These are phyloP conservation scores for Salvia splendens DNA, from an alignment of 257 asterid species.

Conservation along the genomic window DNA sequence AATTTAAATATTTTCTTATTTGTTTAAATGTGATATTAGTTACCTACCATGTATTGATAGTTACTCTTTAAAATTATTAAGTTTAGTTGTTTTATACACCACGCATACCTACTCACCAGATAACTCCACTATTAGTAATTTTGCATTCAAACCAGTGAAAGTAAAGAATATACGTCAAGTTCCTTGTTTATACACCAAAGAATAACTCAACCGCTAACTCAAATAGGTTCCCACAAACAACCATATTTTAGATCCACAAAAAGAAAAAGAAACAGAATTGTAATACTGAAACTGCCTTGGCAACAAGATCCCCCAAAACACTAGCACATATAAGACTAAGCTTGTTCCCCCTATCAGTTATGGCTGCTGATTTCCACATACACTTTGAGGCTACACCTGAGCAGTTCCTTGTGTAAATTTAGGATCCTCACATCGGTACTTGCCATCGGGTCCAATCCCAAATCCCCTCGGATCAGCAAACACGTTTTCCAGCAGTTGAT, in stretches of 20 bases:
- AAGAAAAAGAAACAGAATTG: slow-evolving; percentile 24
- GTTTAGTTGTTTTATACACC: too few species aligned
- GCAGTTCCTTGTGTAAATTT: slow-evolving; percentile 97
- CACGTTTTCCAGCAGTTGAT: slow-evolving; percentile 87
- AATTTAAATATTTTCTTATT: too few species aligned
- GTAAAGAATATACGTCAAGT: background rate
- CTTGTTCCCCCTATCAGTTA: slow-evolving; percentile 1
- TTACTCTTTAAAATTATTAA: too few species aligned
- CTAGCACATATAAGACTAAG: slow-evolving; percentile 24
- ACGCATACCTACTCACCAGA: too few species aligned
- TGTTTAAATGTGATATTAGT: too few species aligned
- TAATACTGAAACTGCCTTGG: slow-evolving; percentile 31
- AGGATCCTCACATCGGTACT: slow-evolving; percentile 97
- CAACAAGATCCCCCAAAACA: slow-evolving; percentile 34
- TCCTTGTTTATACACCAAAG: slow-evolving; percentile 5
- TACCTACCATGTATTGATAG: too few species aligned
- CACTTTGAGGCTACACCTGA: slow-evolving; percentile 49
- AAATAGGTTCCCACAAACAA: slow-evolving; percentile 32
- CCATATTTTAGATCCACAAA: slow-evolving; percentile 18
- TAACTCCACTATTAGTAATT: background rate
- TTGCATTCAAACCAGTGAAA: background rate
- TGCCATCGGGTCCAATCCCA: slow-evolving; percentile 93
- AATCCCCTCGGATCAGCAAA: slow-evolving; percentile 95
- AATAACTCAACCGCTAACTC: slow-evolving; percentile 22
- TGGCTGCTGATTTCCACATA: too few species aligned